A percentile compares a stretch with the other conserved stretches of the same genome.
These are phyloP conservation scores for Debaryomyces fabryi DNA, from an alignment of 1,139 yeast species.

Conservation along the genomic window DNA sequence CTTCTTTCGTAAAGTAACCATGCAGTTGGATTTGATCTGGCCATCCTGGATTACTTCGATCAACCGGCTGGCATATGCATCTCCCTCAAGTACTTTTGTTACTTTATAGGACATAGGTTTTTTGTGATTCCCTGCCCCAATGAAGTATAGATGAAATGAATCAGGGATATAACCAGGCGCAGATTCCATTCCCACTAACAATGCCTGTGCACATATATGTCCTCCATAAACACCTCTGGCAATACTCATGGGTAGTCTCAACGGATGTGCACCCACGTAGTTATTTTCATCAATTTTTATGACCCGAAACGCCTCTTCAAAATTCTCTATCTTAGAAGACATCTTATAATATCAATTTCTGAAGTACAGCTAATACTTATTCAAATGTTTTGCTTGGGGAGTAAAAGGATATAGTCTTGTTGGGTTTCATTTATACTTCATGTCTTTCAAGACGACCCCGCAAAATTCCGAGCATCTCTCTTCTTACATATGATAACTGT, in stretches of 20 bases:
- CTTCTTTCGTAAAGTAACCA: constrained; percentile 29
- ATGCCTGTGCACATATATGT: constrained; percentile 70
- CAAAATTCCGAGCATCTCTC: neutral
- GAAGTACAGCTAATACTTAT: neutral
- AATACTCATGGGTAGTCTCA: constrained; percentile 43
- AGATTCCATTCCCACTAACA: constrained; percentile 61
- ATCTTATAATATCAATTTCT: neutral
- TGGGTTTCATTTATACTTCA: neutral
- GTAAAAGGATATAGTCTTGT: neutral
- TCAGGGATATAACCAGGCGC: constrained; percentile 37
- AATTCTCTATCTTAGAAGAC: constrained; percentile 17
- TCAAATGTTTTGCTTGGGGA: neutral
- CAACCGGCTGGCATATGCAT: constrained; percentile 26
- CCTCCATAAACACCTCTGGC: constrained; percentile 85
- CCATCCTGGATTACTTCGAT: constrained; percentile 37
- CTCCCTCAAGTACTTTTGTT: constrained; percentile 46
- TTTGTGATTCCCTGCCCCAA: constrained; percentile 50
- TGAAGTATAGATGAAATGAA: constrained; percentile 45
- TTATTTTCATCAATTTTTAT: constrained; percentile 30
- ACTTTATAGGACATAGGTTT: constrained; percentile 62
- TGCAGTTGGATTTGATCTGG: constrained; percentile 30
- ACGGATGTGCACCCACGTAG: constrained; percentile 42
- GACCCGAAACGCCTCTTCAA: constrained; percentile 46
- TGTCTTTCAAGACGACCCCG: neutral
- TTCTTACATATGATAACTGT: neutral